phyloP scores from a whole-genome alignment of 805 yeast genomes.

The Cyberlindnera americana region DNA sequence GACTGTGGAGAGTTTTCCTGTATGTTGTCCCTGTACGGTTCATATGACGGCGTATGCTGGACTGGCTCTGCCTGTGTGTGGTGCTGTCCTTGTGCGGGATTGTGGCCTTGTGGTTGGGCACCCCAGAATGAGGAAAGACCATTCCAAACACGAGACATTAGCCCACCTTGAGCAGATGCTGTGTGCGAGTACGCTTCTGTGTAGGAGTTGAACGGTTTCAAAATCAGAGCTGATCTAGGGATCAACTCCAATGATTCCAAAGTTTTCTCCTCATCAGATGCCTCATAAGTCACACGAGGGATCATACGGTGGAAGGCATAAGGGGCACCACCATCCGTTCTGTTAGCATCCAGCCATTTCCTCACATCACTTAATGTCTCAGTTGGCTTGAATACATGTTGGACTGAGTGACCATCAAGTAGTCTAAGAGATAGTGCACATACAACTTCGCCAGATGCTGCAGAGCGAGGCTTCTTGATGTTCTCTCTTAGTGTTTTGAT shows the following conservation, averaged over 20 bases:
- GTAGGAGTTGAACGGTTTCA: constrained; percentile 52
- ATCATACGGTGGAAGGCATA: constrained; percentile 46
- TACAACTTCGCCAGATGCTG: background rate
- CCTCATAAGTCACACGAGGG: constrained; percentile 61
- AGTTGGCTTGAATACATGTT: constrained; percentile 43
- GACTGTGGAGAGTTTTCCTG: constrained; percentile 11
- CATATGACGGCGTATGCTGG: no score
- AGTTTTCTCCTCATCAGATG: constrained; percentile 55
- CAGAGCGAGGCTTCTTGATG: constrained; percentile 13
- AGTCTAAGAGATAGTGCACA: constrained; percentile 57
- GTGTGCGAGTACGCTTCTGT: constrained; percentile 26
- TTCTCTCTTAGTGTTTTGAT: constrained; percentile 23
- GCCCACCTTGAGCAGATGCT: constrained; percentile 21
- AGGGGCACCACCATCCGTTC: constrained; percentile 46
- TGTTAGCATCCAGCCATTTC: constrained; percentile 49
- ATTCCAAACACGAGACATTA: constrained; percentile 31
- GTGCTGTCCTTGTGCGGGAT: constrained; percentile 5
- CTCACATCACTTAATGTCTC: constrained; percentile 57
- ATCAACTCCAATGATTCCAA: constrained; percentile 54
- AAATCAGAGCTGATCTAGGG: constrained; percentile 71
- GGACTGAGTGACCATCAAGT: constrained; percentile 61
- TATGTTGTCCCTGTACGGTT: constrained; percentile 11
- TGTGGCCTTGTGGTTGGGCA: background rate
- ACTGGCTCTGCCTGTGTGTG: background rate
- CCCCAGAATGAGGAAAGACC: constrained; percentile 31